Evolutionary conservation across 768 basidiomycete genomes (phyloP).

Genomic region (Naematelia aurantialba): DNA sequence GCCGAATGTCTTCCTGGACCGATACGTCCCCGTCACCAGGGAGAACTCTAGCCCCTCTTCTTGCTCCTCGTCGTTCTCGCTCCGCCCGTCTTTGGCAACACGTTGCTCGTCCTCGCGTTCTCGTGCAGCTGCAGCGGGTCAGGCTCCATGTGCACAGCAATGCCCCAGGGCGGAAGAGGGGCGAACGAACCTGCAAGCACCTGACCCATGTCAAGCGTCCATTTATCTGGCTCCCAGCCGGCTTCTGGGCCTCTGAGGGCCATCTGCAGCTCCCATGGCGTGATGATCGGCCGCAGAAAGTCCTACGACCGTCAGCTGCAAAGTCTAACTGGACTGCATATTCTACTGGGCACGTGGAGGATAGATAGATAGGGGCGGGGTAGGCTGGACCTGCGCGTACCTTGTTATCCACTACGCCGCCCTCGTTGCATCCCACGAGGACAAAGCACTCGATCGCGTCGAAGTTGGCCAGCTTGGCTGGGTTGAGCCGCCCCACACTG

Average conservation of each 20-base stretch:
- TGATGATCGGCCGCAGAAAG: constrained; percentile 83
- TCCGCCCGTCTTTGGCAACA: constrained; percentile 6
- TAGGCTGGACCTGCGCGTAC: too few relatives aligned
- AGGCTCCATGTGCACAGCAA: background rate
- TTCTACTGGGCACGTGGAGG: too few relatives aligned
- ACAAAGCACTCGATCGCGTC: constrained; percentile 94
- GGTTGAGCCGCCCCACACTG: constrained; percentile 89
- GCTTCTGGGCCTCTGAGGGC: constrained; percentile 75
- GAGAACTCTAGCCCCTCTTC: constrained; percentile 77
- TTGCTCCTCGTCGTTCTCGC: constrained; percentile 29
- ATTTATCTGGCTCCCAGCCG: constrained; percentile 54
- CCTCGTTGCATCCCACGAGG: constrained; percentile 90
- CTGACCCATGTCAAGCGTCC: constrained; percentile 71
- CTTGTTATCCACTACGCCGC: constrained; percentile 60
- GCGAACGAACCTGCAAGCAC: constrained; percentile 32
- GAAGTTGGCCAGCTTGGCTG: constrained; percentile 92
- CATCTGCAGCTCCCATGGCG: constrained; percentile 83
- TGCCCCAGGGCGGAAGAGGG: background rate
- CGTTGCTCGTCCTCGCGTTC: constrained; percentile 1
- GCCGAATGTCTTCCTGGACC: constrained; percentile 54
- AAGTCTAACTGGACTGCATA: too few relatives aligned
- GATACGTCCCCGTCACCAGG: constrained; percentile 76
- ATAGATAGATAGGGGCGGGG: too few relatives aligned
- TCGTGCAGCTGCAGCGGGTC: constrained; percentile 7
- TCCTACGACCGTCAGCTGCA: too few relatives aligned